A percentile compares a stretch with the other conserved stretches of the same genome.
Conservation (phyloP, 2,329 filamentous ascomycete genomes). For the Penicillium sp. region DNA sequence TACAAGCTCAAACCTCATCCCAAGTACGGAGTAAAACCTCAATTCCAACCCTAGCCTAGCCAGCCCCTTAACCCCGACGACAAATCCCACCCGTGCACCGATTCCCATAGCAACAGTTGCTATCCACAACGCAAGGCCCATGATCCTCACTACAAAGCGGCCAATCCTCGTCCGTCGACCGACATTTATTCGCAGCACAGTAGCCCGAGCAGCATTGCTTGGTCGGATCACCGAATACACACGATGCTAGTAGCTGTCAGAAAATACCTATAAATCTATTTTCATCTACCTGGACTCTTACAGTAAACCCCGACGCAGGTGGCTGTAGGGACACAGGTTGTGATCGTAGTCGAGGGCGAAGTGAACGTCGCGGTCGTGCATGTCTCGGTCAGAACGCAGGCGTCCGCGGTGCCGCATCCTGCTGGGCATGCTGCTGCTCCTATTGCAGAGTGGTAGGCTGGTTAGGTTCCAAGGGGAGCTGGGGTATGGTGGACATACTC, state of each 20-base stretch:
- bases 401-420: conserved; percentile 18
- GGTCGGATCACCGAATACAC: conserved; percentile 18
- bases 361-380: conserved; percentile 27
- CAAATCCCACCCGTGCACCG: conserved; percentile 28
- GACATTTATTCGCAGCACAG: conserved; percentile 31
- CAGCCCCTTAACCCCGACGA: neutral
- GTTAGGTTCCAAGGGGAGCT: neutral
- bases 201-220: conserved; percentile 31
- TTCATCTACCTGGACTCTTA: conserved; percentile 10
- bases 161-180: conserved; percentile 30
- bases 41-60: no score
- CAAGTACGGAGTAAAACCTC: no score
- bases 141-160: conserved; percentile 29
- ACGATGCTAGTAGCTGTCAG: conserved; percentile 11
- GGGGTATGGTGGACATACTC: conserved; percentile 1
- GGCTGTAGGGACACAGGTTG: conserved; percentile 25
- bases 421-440: conserved; percentile 3
- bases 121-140: conserved; percentile 26
- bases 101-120: conserved; percentile 33
- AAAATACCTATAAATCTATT: neutral
- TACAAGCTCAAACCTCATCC: no score
- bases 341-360: conserved; percentile 22
- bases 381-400: conserved; percentile 23
- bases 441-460: neutral
- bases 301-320: conserved; percentile 29